phyloP scores from a whole-genome alignment of 78 protist species.

The Anaeramoeba ignava region DNA sequence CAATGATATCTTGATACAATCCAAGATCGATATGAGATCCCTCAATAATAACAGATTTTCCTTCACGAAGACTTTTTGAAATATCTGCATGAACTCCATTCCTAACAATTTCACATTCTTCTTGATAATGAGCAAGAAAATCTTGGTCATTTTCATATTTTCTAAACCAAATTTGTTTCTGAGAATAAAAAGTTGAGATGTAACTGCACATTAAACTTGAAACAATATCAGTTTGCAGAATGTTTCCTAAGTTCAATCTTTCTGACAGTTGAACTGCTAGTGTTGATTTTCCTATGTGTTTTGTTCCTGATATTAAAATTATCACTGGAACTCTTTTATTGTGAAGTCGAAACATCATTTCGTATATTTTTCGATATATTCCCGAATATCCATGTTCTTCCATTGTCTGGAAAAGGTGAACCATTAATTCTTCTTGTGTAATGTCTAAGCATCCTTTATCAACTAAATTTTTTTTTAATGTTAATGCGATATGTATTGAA shows the following conservation, averaged over 20 bases:
- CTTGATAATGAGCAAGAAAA: neutral
- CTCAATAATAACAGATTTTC: neutral
- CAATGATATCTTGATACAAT: neutral
- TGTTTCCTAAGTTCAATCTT: neutral
- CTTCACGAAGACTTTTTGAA: neutral
- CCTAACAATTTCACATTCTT: neutral
- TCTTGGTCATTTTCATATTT: neutral
- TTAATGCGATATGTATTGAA: neutral
- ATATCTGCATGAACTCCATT: neutral
- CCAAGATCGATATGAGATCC: neutral
- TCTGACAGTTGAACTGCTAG: neutral
- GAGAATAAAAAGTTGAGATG: neutral
- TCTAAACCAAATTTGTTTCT: neutral
- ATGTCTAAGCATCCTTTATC: neutral
- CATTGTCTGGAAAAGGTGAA: neutral
- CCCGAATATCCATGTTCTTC: neutral
- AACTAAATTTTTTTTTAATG: neutral
- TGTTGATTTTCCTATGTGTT: neutral
- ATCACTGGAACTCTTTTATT: neutral
- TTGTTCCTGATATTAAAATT: neutral
- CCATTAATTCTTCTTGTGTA: neutral
- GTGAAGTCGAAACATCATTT: neutral
- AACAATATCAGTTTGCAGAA: neutral
- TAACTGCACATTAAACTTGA: neutral
- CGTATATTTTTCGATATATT: neutral